These are phyloP conservation scores for Verticillium dahliae DNA, from an alignment of 2,329 filamentous ascomycete species.

Conservation along the genomic window DNA sequence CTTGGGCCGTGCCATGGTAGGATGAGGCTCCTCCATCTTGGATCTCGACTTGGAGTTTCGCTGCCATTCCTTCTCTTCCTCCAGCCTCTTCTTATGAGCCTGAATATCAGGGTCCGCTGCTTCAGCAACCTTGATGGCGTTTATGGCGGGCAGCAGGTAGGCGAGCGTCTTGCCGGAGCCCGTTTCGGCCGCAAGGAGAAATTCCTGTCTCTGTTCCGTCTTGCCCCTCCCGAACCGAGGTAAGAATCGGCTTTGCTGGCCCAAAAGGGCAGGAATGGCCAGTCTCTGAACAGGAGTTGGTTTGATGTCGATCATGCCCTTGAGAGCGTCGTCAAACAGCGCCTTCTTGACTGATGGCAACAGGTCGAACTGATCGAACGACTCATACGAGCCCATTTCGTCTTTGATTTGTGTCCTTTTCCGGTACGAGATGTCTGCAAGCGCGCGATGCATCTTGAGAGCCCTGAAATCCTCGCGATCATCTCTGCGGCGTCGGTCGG, in stretches of 20 bases:
- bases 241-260: conserved; percentile 36
- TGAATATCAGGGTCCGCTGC: conserved; percentile 50
- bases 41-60: conserved; percentile 47
- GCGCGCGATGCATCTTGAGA: conserved; percentile 84
- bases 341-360: conserved; percentile 66
- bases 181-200: conserved; percentile 88
- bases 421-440: conserved; percentile 72
- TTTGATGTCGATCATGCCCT: conserved; percentile 64
- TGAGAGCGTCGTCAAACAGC: conserved; percentile 66
- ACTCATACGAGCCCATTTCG: conserved; percentile 60
- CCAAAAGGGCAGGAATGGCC: conserved; percentile 76
- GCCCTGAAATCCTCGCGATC: conserved; percentile 49
- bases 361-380: conserved; percentile 76
- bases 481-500: conserved; percentile 17
- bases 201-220: conserved; percentile 40
- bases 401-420: conserved; percentile 47
- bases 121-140: conserved; percentile 77
- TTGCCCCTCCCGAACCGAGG: conserved; percentile 13
- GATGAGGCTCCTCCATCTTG: conserved; percentile 59
- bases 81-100: conserved; percentile 47
- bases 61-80: conserved; percentile 51
- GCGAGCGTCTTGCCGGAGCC: conserved; percentile 95
- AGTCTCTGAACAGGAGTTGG: conserved; percentile 88
- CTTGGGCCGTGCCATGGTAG: conserved; percentile 70
- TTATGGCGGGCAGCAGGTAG: conserved; percentile 77